A percentile compares a stretch with the other conserved stretches of the same genome.
These are phyloP conservation scores for Rhizoclosmatium globosum DNA, from an alignment of 192 early-diverging fungal genomes.

Conservation along the genomic window DNA sequence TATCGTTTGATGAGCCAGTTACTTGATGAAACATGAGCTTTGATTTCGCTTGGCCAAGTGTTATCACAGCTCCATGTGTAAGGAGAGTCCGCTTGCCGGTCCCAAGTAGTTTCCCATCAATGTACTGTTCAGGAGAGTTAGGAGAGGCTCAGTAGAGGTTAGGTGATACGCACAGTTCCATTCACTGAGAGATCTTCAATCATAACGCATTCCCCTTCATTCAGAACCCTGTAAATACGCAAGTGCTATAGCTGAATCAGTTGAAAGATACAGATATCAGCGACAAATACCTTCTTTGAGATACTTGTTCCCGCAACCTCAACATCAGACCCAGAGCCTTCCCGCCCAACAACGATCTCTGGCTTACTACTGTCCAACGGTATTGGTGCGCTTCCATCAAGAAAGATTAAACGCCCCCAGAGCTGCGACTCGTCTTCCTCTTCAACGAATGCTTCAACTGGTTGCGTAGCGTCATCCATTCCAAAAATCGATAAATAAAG, in stretches of 20 bases:
- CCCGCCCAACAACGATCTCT: background rate
- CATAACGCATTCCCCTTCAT: constrained; percentile 23
- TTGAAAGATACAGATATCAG: background rate
- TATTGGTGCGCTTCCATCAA: background rate
- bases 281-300: background rate
- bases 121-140: constrained; percentile 4
- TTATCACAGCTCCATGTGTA: constrained; percentile 31
- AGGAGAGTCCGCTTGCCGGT: constrained; percentile 32
- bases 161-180: constrained; percentile 25
- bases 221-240: constrained; percentile 6
- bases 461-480: background rate
- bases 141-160: background rate
- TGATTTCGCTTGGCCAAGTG: constrained; percentile 9
- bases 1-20: background rate
- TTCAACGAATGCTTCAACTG: background rate
- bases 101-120: constrained; percentile 28
- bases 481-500: too few species aligned
- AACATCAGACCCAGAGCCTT: background rate
- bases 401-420: background rate
- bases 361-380: background rate
- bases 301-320: background rate
- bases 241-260: constrained; percentile 9
- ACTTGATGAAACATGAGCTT: constrained; percentile 27
- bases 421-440: background rate
- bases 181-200: constrained; percentile 19